These are phyloP conservation scores for Calonectria fujianensis DNA, from an alignment of 2,329 filamentous ascomycete species.

Conservation along the genomic window DNA sequence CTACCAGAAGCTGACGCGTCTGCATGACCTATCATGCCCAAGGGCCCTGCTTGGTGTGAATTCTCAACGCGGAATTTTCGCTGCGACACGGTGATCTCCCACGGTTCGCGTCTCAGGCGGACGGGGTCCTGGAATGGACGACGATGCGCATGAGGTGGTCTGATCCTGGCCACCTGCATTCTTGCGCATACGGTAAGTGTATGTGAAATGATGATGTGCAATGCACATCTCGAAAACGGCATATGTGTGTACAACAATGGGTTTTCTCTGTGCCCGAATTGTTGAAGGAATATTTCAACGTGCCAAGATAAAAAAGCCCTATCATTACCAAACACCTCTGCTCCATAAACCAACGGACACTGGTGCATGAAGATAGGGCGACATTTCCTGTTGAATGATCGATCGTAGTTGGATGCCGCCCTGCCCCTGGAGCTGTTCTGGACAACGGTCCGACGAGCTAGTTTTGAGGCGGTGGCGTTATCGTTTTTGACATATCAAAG, in stretches of 20 bases:
- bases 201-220: slow-evolving; percentile 43
- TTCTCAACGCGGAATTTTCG: background rate
- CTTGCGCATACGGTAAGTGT: slow-evolving; percentile 32
- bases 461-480: slow-evolving; percentile 22
- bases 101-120: background rate
- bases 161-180: slow-evolving; percentile 8
- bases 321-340: slow-evolving; percentile 76
- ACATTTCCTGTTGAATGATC: slow-evolving; percentile 59
- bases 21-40: background rate
- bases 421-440: slow-evolving; percentile 1
- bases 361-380: slow-evolving; percentile 75
- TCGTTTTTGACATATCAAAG: slow-evolving; percentile 28
- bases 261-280: slow-evolving; percentile 69
- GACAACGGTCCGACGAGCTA: background rate
- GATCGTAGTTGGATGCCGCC: background rate
- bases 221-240: slow-evolving; percentile 61
- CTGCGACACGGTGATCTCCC: background rate
- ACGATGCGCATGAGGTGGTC: slow-evolving; percentile 13
- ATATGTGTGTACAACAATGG: slow-evolving; percentile 78
- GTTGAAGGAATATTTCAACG: slow-evolving; percentile 74
- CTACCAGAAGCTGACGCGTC: slow-evolving; percentile 26
- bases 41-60: background rate
- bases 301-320: slow-evolving; percentile 72
- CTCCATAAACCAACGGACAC: slow-evolving; percentile 61
- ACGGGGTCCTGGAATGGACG: slow-evolving; percentile 5